phyloP scores from a whole-genome alignment of 345 rosid species.

The Melastoma malabathricum region DNA sequence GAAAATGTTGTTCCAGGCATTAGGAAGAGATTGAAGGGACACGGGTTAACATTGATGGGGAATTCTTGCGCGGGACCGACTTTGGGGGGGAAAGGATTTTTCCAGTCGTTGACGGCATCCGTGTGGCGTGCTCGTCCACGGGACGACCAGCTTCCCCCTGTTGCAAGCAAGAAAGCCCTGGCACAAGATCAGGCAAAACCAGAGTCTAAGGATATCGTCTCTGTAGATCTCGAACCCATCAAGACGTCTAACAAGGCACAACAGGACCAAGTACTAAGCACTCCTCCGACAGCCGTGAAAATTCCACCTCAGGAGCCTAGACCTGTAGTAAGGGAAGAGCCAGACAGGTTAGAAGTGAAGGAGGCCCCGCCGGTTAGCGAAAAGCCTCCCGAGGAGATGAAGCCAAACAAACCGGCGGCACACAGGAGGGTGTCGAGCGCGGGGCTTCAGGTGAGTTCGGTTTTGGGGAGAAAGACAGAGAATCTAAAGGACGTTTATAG shows the following conservation, averaged over 20 bases:
- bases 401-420: slow-evolving; percentile 28
- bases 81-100: slow-evolving; percentile 3
- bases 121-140: slow-evolving; percentile 5
- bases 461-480: slow-evolving; percentile 60
- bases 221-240: no score
- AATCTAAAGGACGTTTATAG: slow-evolving; percentile 59
- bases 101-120: slow-evolving; percentile 8
- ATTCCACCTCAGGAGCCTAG: background rate
- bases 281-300: slow-evolving; percentile 3
- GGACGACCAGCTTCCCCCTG: background rate
- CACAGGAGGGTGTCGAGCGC: slow-evolving; percentile 46
- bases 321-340: background rate
- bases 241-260: background rate
- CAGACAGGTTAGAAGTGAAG: slow-evolving; percentile 8
- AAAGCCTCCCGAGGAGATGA: slow-evolving; percentile 14
- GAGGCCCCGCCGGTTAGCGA: slow-evolving; percentile 3
- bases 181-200: no score
- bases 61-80: slow-evolving; percentile 6
- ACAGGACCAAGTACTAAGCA: slow-evolving; percentile 2
- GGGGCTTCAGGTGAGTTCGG: slow-evolving; percentile 51
- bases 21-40: no score
- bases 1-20: no score
- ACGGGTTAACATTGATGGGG: slow-evolving; percentile 4
- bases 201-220: no score
- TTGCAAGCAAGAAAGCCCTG: no score